Percentiles rank a stretch among this genome's conserved stretches.
phyloP scores from a whole-genome alignment of 2,329 filamentous ascomycete species.

The Teratosphaeria epicoccoides region DNA sequence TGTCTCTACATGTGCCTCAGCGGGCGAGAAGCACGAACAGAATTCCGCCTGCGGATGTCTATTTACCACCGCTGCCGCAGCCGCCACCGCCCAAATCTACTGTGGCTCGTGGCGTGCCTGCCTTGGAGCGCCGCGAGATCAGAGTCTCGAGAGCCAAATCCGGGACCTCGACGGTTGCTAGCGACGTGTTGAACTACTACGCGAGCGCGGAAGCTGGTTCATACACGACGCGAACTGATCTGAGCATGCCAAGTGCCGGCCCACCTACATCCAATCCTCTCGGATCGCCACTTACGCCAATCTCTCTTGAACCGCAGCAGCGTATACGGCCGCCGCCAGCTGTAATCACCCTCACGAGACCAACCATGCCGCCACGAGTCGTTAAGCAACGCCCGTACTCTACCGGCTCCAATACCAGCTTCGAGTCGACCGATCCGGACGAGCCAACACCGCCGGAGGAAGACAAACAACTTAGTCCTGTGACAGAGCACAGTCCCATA shows the following conservation, averaged over 20 bases:
- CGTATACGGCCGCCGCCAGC: slow-evolving; percentile 10
- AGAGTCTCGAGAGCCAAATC: slow-evolving; percentile 5
- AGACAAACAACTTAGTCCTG: slow-evolving; percentile 32
- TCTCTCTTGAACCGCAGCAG: slow-evolving; percentile 16
- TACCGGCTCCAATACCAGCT: slow-evolving; percentile 32
- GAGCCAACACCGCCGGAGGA: slow-evolving; percentile 37
- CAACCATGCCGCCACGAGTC: slow-evolving; percentile 15
- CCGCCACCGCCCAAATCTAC: slow-evolving; percentile 7
- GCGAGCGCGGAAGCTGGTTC: slow-evolving; percentile 18
- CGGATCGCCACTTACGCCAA: slow-evolving; percentile 11
- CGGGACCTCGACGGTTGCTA: slow-evolving; percentile 5
- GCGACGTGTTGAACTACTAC: slow-evolving; percentile 22
- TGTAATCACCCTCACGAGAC: slow-evolving; percentile 14
- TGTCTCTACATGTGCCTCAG: slow-evolving; percentile 17
- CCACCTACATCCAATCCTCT: background rate
- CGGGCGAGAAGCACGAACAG: slow-evolving; percentile 5
- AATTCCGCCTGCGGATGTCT: slow-evolving; percentile 2
- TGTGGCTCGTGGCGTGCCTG: background rate
- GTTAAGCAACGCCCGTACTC: slow-evolving; percentile 9
- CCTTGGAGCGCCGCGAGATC: background rate
- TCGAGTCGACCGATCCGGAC: slow-evolving; percentile 36
- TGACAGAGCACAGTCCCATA: slow-evolving; percentile 34
- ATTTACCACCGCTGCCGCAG: slow-evolving; percentile 1
- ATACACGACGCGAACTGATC: slow-evolving; percentile 1
- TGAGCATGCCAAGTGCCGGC: background rate